These are phyloP conservation scores for Brassica rapa DNA, from an alignment of 345 rosid genomes.

Conservation along the genomic window DNA sequence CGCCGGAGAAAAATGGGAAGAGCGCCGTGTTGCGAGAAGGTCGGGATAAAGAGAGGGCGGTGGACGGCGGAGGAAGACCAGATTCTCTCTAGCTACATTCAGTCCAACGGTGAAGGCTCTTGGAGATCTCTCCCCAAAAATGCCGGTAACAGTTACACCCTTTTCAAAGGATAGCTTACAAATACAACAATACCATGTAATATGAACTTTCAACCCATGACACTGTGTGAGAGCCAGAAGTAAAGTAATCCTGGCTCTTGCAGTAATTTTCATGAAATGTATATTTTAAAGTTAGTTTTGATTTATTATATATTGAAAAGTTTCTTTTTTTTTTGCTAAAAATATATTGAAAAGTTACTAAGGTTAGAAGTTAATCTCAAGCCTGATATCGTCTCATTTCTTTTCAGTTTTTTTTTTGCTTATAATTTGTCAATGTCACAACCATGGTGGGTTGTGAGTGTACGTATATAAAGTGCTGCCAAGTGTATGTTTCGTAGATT, in stretches of 20 bases:
- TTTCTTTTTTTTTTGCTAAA: no score
- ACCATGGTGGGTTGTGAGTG: slow-evolving; percentile 10
- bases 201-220: neutral
- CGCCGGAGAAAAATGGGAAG: slow-evolving; percentile 56
- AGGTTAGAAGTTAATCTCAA: neutral
- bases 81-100: slow-evolving; percentile 41
- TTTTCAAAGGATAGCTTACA: neutral
- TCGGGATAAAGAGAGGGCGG: slow-evolving; percentile 43
- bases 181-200: neutral
- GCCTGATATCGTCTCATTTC: neutral
- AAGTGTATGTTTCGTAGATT: slow-evolving; percentile 5
- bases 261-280: neutral
- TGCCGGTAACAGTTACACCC: slow-evolving; percentile 29
- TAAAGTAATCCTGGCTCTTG: slow-evolving; percentile 1
- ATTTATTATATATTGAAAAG: neutral
- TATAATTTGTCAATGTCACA: slow-evolving; percentile 9
- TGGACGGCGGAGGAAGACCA: slow-evolving; percentile 46
- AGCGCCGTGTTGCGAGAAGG: slow-evolving; percentile 46
- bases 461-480: slow-evolving; percentile 6
- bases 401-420: neutral
- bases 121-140: slow-evolving; percentile 47
- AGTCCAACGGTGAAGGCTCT: slow-evolving; percentile 43
- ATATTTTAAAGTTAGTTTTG: neutral
- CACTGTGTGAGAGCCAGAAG: neutral
- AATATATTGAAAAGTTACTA: neutral